Evolutionary conservation across 495 filamentous ascomycete species (phyloP), one percentile per base, ranked within the genome.

Genomic region (Penicillium cinerascens): DNA sequence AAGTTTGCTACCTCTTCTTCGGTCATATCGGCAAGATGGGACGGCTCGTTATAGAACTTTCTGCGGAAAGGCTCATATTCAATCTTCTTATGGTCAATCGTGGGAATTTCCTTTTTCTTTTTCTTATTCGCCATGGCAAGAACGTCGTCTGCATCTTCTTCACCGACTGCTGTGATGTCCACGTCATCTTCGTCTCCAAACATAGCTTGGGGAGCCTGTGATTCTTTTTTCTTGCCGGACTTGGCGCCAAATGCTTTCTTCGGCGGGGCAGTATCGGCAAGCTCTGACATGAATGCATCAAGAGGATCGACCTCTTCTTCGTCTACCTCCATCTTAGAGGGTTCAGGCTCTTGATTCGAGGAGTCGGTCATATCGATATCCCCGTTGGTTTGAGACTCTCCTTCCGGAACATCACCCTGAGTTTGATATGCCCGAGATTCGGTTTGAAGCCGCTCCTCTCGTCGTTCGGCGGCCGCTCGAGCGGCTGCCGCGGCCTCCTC

Each of bases 31-130:
- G 82, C 79, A 45, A 96, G 70, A 67, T 99, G 91, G 4, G 79
- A 75, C 23, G 95, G 90, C 63, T 97, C 95, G 13, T 86, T 83
- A 76, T 96, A 97, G 71, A 99, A 97, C 65, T 86, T 85, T 75
- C 92, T 96, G 41, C 92, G 78, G 68, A 97, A 93, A 7, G 85
- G 82, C 54, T 91, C 85, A 59, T 97, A 87, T 29, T 90, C 82
- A 47, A 91, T 67, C 66, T 96, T 97, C 37, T 76, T 72, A 69
- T 97, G 95, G 66, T 97, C 83, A 35, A 96, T 79, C 0, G 76
- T 77, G 6, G 92, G 92, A 11, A 97, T 85, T 54, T 99, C 93
- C 67, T 96, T 96, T 77, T 96, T 97, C 78, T 96, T 98, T 65
- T 88, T 89, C 64, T 95, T 97, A 40, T 80, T 88, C 15, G 90